A percentile compares a stretch with the other conserved stretches of the same genome.
Evolutionary conservation across 495 filamentous ascomycete species (phyloP).

Genomic region (Amniculicola lignicola): DNA sequence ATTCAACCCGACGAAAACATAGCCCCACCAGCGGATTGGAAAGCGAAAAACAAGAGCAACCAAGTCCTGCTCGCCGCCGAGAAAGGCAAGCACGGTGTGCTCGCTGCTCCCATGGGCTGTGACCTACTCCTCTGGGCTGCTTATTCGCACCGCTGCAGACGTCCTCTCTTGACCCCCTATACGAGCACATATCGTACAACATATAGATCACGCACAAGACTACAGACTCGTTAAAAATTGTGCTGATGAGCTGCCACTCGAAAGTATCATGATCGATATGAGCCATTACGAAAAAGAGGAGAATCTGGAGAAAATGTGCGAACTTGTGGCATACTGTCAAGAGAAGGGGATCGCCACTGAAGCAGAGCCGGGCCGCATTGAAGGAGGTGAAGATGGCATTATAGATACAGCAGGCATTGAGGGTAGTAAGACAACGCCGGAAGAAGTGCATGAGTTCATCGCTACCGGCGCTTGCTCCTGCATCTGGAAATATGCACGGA

Average conservation of each 20-base stretch:
- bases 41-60: no score
- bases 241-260: background rate
- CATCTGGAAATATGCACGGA: slow-evolving; percentile 84
- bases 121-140: slow-evolving; percentile 23
- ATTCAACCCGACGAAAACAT: no score
- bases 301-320: slow-evolving; percentile 67
- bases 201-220: background rate
- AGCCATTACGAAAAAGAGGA: slow-evolving; percentile 72
- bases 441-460: slow-evolving; percentile 73
- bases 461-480: slow-evolving; percentile 74
- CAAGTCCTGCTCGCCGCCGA: no score
- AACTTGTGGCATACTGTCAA: slow-evolving; percentile 68
- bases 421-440: slow-evolving; percentile 70
- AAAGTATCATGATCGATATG: slow-evolving; percentile 39
- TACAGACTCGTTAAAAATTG: background rate
- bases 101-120: slow-evolving; percentile 30
- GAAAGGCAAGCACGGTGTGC: no score
- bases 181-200: background rate
- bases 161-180: background rate
- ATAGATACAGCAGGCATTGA: slow-evolving; percentile 71
- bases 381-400: slow-evolving; percentile 80
- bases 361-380: slow-evolving; percentile 77
- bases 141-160: slow-evolving; percentile 7
- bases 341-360: slow-evolving; percentile 72
- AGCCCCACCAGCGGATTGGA: no score